Percentiles rank a stretch among this genome's conserved stretches.
Conservation (phyloP, 768 basidiomycete genomes). For the Boletus coccyginus region DNA sequence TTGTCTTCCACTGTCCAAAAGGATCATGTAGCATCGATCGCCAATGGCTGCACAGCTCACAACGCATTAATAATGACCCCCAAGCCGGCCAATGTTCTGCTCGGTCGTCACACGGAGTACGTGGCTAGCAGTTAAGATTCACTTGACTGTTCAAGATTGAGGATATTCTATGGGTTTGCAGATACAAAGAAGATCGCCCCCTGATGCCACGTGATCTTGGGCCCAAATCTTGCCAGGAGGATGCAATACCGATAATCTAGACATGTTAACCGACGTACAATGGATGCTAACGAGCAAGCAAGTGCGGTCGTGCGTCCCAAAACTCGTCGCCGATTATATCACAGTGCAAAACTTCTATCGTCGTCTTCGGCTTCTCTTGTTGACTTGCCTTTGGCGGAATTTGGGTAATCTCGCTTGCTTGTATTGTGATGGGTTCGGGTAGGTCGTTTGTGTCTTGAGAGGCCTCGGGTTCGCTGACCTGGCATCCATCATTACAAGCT, state of each 20-base stretch:
- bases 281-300: slow-evolving; percentile 36
- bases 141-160: too few species aligned
- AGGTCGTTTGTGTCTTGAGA: neutral
- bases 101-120: too few species aligned
- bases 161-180: too few species aligned
- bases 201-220: too few species aligned
- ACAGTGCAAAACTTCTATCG: slow-evolving; percentile 65
- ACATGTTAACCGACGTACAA: neutral
- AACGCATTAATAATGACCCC: too few species aligned
- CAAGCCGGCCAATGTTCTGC: too few species aligned
- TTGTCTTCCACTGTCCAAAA: too few species aligned
- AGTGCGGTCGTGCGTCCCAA: slow-evolving; percentile 61
- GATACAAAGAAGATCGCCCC: too few species aligned
- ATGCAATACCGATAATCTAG: neutral
- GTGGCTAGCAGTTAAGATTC: too few species aligned
- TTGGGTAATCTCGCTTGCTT: slow-evolving; percentile 2
- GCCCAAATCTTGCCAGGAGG: too few species aligned
- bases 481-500: neutral
- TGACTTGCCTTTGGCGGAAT: slow-evolving; percentile 28
- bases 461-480: slow-evolving; percentile 11
- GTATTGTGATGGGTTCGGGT: neutral
- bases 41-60: too few species aligned
- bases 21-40: too few species aligned
- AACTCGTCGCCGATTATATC: slow-evolving; percentile 83
- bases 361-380: slow-evolving; percentile 37